These are phyloP conservation scores for Triticum urartu DNA, from an alignment of 176 grass and related monocot genomes.

Conservation along the genomic window DNA sequence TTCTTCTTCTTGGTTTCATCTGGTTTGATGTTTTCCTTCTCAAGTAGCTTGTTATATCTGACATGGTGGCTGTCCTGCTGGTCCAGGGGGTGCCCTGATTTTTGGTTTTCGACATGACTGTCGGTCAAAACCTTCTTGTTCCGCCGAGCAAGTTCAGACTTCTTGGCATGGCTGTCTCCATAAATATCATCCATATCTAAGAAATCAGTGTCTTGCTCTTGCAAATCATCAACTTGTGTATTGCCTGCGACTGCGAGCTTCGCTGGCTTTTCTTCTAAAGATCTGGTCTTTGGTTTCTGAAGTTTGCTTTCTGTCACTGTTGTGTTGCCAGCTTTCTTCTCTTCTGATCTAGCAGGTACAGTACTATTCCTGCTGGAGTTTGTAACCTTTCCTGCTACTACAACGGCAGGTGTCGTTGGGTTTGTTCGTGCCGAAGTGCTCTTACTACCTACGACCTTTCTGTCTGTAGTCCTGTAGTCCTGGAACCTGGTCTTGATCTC, in stretches of 20 bases:
- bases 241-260: constrained; percentile 30
- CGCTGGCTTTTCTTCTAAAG: constrained; percentile 46
- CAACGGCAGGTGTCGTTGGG: not conserved
- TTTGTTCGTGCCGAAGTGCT: constrained; percentile 24
- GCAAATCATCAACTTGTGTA: constrained; percentile 30
- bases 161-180: constrained; percentile 40
- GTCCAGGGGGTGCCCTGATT: constrained; percentile 31
- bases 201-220: constrained; percentile 21
- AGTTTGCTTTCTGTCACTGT: constrained; percentile 21
- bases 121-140: constrained; percentile 20
- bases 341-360: constrained; percentile 5
- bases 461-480: constrained; percentile 27
- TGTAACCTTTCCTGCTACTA: not conserved
- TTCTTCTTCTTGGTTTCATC: too few relatives aligned
- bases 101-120: constrained; percentile 6
- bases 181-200: constrained; percentile 41
- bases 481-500: constrained; percentile 58
- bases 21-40: constrained; percentile 29
- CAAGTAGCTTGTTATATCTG: constrained; percentile 39
- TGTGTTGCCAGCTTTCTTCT: constrained; percentile 24
- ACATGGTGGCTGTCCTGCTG: constrained; percentile 39
- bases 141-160: constrained; percentile 24
- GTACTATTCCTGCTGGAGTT: constrained; percentile 32
- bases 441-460: not conserved
- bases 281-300: constrained; percentile 26